phyloP scores from a whole-genome alignment of 768 basidiomycete genomes.

The Kwoniella heveanensis region DNA sequence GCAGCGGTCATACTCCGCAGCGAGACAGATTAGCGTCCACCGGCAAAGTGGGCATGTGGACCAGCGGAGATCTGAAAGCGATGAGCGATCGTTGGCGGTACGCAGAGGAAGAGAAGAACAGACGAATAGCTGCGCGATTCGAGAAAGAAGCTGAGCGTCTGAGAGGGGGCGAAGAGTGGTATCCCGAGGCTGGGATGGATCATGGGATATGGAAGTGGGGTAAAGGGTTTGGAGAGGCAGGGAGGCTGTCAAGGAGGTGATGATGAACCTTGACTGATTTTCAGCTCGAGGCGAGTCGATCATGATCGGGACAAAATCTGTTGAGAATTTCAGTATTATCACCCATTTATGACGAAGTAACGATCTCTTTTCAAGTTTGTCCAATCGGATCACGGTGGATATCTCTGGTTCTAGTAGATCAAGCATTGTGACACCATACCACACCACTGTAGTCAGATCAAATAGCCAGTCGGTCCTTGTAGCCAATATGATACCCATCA shows the following conservation, averaged over 20 bases:
- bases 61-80: background rate
- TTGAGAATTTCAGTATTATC: too few relatives aligned
- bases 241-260: background rate
- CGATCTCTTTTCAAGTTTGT: too few relatives aligned
- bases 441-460: too few relatives aligned
- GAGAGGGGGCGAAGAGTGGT: background rate
- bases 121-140: background rate
- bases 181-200: background rate
- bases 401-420: too few relatives aligned
- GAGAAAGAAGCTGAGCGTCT: background rate
- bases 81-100: background rate
- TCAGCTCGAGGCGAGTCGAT: too few relatives aligned
- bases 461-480: too few relatives aligned
- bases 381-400: too few relatives aligned
- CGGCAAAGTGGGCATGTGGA: background rate
- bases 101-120: background rate
- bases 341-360: too few relatives aligned
- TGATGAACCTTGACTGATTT: too few relatives aligned
- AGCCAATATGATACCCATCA: too few relatives aligned
- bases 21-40: background rate
- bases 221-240: conserved; percentile 13
- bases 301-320: too few relatives aligned
- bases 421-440: too few relatives aligned
- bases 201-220: conserved; percentile 20
- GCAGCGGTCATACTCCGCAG: background rate